These are phyloP conservation scores for Claviceps purpurea DNA, from an alignment of 2,329 filamentous ascomycete genomes.

Conservation along the genomic window DNA sequence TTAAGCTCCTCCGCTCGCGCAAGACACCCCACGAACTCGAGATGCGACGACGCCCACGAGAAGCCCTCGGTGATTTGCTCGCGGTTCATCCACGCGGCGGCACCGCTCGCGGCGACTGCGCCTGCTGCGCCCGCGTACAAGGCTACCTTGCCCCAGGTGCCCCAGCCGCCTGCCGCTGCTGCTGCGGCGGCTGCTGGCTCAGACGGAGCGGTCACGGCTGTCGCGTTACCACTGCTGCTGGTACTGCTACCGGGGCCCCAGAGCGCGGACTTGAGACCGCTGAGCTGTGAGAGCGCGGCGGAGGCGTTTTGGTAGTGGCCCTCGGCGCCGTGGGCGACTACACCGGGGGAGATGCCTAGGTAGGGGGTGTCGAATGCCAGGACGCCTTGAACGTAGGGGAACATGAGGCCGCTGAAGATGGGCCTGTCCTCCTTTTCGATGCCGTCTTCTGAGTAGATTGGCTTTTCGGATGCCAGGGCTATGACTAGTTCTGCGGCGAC, in stretches of 20 bases:
- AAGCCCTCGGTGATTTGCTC: slow-evolving; percentile 66
- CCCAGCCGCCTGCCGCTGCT: slow-evolving; percentile 39
- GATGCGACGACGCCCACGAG: slow-evolving; percentile 75
- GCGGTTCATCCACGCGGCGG: slow-evolving; percentile 74
- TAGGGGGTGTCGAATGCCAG: slow-evolving; percentile 93
- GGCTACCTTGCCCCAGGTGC: slow-evolving; percentile 71
- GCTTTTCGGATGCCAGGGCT: slow-evolving; percentile 46
- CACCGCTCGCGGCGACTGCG: slow-evolving; percentile 67
- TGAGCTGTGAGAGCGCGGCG: slow-evolving; percentile 52
- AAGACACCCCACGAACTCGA: slow-evolving; percentile 86
- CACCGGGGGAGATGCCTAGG: slow-evolving; percentile 65
- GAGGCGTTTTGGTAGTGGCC: slow-evolving; percentile 64
- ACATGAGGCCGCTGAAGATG: slow-evolving; percentile 58
- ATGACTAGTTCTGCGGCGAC: slow-evolving; percentile 83
- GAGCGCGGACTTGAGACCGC: slow-evolving; percentile 53
- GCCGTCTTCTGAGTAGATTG: slow-evolving; percentile 35
- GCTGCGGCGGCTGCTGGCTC: background rate
- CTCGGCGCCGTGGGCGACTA: slow-evolving; percentile 79
- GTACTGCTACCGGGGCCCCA: slow-evolving; percentile 27
- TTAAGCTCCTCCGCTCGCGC: slow-evolving; percentile 72
- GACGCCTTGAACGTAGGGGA: slow-evolving; percentile 82
- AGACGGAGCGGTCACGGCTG: background rate
- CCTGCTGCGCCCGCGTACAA: slow-evolving; percentile 77
- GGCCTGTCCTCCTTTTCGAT: slow-evolving; percentile 19
- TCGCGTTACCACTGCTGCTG: background rate